Evolutionary conservation across 345 rosid genomes (phyloP).

Genomic region (Arabidopsis suecica): DNA sequence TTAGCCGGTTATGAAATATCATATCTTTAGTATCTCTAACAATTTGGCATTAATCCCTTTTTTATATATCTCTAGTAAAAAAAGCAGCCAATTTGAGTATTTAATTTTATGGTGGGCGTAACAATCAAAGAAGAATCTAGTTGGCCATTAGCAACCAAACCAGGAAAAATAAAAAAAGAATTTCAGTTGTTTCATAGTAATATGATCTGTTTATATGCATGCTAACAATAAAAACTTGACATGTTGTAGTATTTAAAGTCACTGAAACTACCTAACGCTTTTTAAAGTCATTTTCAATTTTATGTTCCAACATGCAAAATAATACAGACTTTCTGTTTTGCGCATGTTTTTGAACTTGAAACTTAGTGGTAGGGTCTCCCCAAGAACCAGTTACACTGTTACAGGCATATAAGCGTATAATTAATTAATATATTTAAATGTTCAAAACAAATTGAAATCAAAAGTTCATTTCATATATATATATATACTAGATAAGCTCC

Average conservation of each 20-base stretch:
- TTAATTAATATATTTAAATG: neutral
- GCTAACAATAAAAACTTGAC: neutral
- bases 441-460: neutral
- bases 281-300: neutral
- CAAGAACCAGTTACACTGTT: neutral
- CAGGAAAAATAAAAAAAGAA: constrained; percentile 9
- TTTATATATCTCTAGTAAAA: too few species aligned
- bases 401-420: neutral
- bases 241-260: constrained; percentile 3
- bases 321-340: neutral
- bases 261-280: constrained; percentile 18
- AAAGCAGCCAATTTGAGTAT: neutral
- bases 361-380: constrained; percentile 22
- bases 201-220: constrained; percentile 9
- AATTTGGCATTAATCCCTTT: neutral
- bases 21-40: neutral
- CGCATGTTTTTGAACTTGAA: neutral
- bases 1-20: neutral
- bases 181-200: constrained; percentile 8
- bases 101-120: constrained; percentile 3
- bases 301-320: neutral
- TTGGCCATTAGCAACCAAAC: constrained; percentile 29
- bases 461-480: too few species aligned
- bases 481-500: too few species aligned
- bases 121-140: constrained; percentile 14